Evolutionary conservation across 805 yeast species (phyloP).

Genomic region (Teunomyces panamensis): DNA sequence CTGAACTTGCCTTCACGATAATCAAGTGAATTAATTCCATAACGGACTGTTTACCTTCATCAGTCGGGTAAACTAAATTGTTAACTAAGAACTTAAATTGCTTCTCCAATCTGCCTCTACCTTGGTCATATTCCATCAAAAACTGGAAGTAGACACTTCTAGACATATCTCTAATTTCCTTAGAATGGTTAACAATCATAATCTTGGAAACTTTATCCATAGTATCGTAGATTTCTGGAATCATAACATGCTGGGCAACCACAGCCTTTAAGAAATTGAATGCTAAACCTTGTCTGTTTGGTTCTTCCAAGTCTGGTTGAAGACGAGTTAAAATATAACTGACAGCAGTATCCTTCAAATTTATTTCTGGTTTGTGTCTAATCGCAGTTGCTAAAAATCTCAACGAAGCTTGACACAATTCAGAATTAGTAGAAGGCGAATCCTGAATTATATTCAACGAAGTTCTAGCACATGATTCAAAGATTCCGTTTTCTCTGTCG

Average conservation of each 20-base stretch:
- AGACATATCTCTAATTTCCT: constrained; percentile 78
- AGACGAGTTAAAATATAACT: constrained; percentile 70
- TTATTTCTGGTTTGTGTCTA: constrained; percentile 63
- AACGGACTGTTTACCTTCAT: constrained; percentile 83
- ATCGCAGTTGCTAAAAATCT: constrained; percentile 70
- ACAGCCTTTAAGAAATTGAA: constrained; percentile 79
- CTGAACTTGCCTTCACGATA: constrained; percentile 60
- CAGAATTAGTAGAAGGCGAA: constrained; percentile 73
- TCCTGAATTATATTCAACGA: constrained; percentile 65
- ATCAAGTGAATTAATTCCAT: constrained; percentile 80
- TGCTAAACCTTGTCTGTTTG: constrained; percentile 83
- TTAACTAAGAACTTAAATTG: constrained; percentile 78
- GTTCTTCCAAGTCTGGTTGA: constrained; percentile 87
- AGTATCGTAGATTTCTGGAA: constrained; percentile 87
- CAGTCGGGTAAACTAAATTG: constrained; percentile 81
- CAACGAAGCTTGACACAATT: constrained; percentile 75
- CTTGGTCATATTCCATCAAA: constrained; percentile 92
- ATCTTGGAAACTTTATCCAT: constrained; percentile 78
- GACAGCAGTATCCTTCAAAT: constrained; percentile 66
- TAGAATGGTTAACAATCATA: constrained; percentile 86
- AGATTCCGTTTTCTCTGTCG: constrained; percentile 46
- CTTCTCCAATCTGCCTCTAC: constrained; percentile 77
- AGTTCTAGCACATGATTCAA: constrained; percentile 59
- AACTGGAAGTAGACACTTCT: constrained; percentile 81
- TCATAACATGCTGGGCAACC: constrained; percentile 65